Base-by-base conservation (phyloP, 2,329 filamentous ascomycete genomes). In the Didymosphaeria variabile region DNA sequence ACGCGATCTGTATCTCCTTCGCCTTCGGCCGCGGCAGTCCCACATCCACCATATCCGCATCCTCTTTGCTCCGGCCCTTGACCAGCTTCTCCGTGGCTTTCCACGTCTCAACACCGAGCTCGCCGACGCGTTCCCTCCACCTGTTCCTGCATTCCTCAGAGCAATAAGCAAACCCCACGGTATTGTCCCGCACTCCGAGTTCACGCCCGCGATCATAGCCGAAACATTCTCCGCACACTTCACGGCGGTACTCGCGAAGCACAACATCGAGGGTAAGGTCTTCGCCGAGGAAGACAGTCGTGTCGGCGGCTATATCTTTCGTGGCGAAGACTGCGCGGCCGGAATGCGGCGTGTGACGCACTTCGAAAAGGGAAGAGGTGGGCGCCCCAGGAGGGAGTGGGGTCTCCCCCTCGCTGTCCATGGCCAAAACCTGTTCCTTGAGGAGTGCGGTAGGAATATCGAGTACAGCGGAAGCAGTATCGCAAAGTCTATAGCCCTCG, bases 191-290 rank as follows among this genome's bases (percentile, higher is more conserved):
- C 5, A 82, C 69, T 6, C 69, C 68, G 59, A 82, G 67, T 46
- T 78, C 78, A 3, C 79, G 73, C 1, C 82, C 82, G 23, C 78
- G 71, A 32, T 83, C 78, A 67, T 83, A 84, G 21, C 60, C 57
- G 58, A 84, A 83, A 67, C 82, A 84, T 29, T 79, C 72, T 0
- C 78, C 81, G 69, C 82, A 84, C 12, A 83, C 82, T 72, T 84
- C 82, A 44, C 81, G 80, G 9, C 79, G 74, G 67, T 83, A 84
- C 52, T 81, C 75, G 50, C 80, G 78, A 44, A 81, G 76, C 4
- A 84, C 62, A 9, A 83, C 79, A 32, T 75, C 75, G 1, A 79
- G 71, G 3, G 77, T 72, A 1, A 81, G 75, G 19, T 78, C 73
- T n/a, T 71, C 66, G 19, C 78, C 77, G 19, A 71, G 71, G 61